phyloP scores from a whole-genome alignment of 306 rosid species.

The Pachyrhizus erosus region DNA sequence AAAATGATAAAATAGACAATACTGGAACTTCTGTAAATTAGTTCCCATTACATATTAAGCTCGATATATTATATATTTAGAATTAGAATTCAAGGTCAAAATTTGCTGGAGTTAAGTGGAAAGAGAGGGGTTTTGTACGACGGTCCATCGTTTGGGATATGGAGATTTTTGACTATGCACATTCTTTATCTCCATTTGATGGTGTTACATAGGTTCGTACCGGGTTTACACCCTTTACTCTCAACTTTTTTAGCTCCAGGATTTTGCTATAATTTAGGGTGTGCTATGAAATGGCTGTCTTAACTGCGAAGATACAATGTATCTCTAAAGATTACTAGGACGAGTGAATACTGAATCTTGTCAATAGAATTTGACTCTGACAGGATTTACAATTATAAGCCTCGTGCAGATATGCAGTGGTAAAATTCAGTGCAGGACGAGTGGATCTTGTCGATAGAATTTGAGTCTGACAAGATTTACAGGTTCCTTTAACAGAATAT shows the following conservation, averaged over 20 bases:
- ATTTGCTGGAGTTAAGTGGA: background rate
- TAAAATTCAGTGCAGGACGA: no score
- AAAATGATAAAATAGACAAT: constrained; percentile 27
- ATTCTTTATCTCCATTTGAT: background rate
- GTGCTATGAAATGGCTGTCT: constrained; percentile 23
- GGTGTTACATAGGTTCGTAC: background rate
- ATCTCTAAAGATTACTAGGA: no score
- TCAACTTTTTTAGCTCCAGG: constrained; percentile 11
- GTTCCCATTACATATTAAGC: background rate
- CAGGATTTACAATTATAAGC: no score
- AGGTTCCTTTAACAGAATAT: background rate
- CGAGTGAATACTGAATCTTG: no score
- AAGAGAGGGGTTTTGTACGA: background rate
- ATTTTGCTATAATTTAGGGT: background rate
- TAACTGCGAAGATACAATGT: constrained; percentile 1
- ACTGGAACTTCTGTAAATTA: background rate
- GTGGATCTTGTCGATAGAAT: no score
- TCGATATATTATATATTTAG: background rate
- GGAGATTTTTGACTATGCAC: constrained; percentile 21
- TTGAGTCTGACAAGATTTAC: constrained; percentile 12
- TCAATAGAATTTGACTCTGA: no score
- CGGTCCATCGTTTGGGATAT: constrained; percentile 16
- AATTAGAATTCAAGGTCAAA: constrained; percentile 27
- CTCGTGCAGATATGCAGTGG: background rate
- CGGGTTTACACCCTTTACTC: background rate